A percentile compares a stretch with the other conserved stretches of the same genome.
These are phyloP conservation scores for Alloteropsis angusta DNA, from an alignment of 202 grass and related monocot species.

Conservation along the genomic window DNA sequence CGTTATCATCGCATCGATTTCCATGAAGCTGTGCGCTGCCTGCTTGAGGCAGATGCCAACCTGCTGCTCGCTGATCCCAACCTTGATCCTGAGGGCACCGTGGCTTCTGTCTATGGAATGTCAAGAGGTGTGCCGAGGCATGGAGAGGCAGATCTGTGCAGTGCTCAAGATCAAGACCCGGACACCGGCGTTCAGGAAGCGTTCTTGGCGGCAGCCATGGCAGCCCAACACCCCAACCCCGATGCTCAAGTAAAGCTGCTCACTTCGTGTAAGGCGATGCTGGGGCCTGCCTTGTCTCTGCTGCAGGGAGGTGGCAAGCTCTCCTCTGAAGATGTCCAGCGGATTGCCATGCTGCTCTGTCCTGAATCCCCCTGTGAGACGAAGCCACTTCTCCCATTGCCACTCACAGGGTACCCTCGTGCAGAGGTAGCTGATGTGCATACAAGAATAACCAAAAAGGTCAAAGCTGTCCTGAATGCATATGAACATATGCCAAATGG, in stretches of 20 bases:
- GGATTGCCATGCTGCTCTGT: neutral
- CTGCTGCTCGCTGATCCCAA: no score
- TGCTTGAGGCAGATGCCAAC: neutral
- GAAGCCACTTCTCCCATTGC: neutral
- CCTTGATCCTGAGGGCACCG: no score
- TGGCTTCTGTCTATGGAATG: no score
- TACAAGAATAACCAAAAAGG: neutral
- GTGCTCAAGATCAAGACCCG: no score
- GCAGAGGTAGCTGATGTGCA: neutral
- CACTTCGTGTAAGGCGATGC: neutral
- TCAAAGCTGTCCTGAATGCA: neutral
- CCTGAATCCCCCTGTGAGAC: neutral
- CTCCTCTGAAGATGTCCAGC: neutral
- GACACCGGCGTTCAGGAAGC: neutral
- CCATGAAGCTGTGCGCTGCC: neutral
- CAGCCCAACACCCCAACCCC: neutral
- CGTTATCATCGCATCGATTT: neutral
- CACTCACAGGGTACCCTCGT: neutral
- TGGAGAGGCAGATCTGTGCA: no score
- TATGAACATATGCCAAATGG: neutral
- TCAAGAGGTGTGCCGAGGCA: no score
- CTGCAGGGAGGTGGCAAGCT: neutral
- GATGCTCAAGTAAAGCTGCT: neutral
- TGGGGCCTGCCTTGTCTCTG: neutral
- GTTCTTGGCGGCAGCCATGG: neutral